Evolutionary conservation across 805 yeast species (phyloP), one percentile per base, ranked within the genome.

Genomic region (Saturnispora hagleri): DNA sequence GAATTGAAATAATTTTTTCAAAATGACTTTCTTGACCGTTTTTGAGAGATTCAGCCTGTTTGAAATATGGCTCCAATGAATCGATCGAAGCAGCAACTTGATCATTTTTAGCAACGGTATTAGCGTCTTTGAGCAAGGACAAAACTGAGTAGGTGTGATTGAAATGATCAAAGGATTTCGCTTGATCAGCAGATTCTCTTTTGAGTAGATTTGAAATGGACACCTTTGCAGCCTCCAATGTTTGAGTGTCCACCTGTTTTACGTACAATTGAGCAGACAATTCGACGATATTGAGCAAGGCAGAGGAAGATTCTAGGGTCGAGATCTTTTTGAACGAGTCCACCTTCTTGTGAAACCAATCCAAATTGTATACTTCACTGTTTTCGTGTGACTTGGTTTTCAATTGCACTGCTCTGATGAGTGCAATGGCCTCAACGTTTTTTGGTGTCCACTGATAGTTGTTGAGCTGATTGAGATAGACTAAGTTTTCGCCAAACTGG

Each of bases 381-480:
- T 47, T 17, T 10, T 31, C 53, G 7, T 51, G 24, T 12, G 53
- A 17, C 22, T 38, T 38, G n/a, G 13, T 31, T 18, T 38, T 50
- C 6, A 60, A 50, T 48, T 61, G 57, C 9, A 60, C 43, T 3
- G 63, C 57, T 46, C 66, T 57, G 47, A 64, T 36, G n/a, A 63
- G 47, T 9, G 59, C 50, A 6, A 65, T 51, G 2, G 61, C 57
- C 48, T 65, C 66, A 3, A 58, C 51, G 46, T 61, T 58, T 50
- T 57, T 57, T 2, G 55, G 51, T 5, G 55, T 55, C 47, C 54
- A 60, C 12, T 50, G 46, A 40, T 58, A 62, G 26, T 55, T 52
- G 9, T 52, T 35, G 5, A 63, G 53, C 31, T 55, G 51, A 36
- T 63, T 58, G 3, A 65, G 51, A 46, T 57, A 55, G 8, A 50